Evolutionary conservation across 2,329 filamentous ascomycete species (phyloP).

Genomic region (Colletotrichum simmondsii): DNA sequence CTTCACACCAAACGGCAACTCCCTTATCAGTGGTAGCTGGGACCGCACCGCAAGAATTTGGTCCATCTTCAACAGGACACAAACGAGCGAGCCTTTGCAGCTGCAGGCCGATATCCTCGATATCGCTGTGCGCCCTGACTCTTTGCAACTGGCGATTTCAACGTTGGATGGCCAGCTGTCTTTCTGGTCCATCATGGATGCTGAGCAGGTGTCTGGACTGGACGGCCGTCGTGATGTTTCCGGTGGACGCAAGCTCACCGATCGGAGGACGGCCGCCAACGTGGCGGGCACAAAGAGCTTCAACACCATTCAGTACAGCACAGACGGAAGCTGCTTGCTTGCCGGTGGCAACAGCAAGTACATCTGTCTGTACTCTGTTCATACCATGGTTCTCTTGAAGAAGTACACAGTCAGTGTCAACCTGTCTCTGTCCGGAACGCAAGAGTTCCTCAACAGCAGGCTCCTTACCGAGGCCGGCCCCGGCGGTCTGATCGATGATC

Average conservation of each 20-base stretch:
- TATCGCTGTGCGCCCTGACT: conserved; percentile 89
- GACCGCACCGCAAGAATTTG: conserved; percentile 95
- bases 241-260: conserved; percentile 87
- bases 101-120: conserved; percentile 91
- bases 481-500: conserved; percentile 83
- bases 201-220: conserved; percentile 84
- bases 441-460: conserved; percentile 96
- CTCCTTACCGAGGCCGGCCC: conserved; percentile 92
- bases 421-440: conserved; percentile 93
- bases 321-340: conserved; percentile 89
- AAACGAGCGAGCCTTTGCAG: conserved; percentile 94
- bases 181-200: conserved; percentile 94
- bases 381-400: conserved; percentile 89
- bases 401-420: conserved; percentile 97
- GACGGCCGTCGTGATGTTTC: conserved; percentile 94
- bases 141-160: conserved; percentile 88
- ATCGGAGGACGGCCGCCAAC: conserved; percentile 92
- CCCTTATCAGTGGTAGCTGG: conserved; percentile 93
- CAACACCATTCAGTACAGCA: conserved; percentile 87
- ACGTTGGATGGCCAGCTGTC: conserved; percentile 93
- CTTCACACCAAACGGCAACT: conserved; percentile 87
- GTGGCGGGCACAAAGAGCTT: conserved; percentile 91
- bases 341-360: conserved; percentile 98
- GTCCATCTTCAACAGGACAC: conserved; percentile 93
- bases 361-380: conserved; percentile 96